Evolutionary conservation across 371 early-diverging fungal genomes (phyloP), one percentile per base, ranked within the genome.

Genomic region (Massospora cicadina): DNA sequence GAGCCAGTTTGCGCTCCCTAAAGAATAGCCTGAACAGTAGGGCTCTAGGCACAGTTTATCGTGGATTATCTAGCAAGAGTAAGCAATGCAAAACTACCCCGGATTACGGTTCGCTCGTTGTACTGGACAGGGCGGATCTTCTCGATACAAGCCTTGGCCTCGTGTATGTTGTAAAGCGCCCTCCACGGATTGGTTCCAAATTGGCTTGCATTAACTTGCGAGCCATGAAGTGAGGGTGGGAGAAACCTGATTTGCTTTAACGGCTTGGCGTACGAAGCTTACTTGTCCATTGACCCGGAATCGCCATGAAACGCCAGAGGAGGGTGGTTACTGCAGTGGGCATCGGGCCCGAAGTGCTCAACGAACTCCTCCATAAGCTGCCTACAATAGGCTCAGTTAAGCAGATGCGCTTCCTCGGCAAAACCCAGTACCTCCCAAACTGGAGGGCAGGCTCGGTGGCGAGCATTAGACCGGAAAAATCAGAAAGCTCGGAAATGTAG

Each of bases 1-100:
- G 12, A 57, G 28, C 58, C 58, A 57, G n/a, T 57, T 57, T 12
- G 25, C 23, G 26, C 25, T 27, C 12, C 58, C 58, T n/a, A 57
- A n/a, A 57, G 25, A 25, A 57, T 57, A 57, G 28, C 58, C 58
- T 12, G 58, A 57, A n/a, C 58, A 57, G 28, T 25, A 57, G 58
- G 58, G 58, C 23, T 23, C 28, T 12, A 57, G 23, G 26, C 28
- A 57, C 17, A 57, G 58, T n/a, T 57, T 27, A 25, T 57, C 25
- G 58, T 57, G 28, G 26, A 25, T 25, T 43, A 43, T 43, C 43
- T 43, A 43, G 43, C 17, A 17, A 43, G 43, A 17, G 5, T 43
- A 43, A 17, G 10, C 5, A 43, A 17, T 43, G 43, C 10, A 10
- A 17, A 43, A 43, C 10, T 43, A 17, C 10, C 17, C 17, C 43